These are phyloP conservation scores for Aspergillus incahuasiensis DNA, from an alignment of 495 filamentous ascomycete species.

Conservation along the genomic window DNA sequence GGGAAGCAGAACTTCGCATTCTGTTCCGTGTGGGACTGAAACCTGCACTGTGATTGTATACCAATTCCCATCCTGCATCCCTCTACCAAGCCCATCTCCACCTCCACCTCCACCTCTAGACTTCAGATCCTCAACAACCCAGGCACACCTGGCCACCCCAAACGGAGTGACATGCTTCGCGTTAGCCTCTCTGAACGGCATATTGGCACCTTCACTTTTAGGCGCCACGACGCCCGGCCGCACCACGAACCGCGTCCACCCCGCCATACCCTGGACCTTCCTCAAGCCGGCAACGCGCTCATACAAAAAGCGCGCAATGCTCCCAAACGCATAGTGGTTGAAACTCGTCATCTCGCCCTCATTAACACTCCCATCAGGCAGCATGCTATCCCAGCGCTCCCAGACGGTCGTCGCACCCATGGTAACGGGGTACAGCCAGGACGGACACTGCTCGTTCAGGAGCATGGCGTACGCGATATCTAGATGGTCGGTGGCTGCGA, in stretches of 20 bases:
- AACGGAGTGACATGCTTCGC: too few relatives aligned
- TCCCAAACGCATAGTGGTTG: slow-evolving; percentile 48
- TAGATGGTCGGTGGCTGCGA: slow-evolving; percentile 10
- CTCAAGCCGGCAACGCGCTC: slow-evolving; percentile 23
- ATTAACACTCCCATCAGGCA: slow-evolving; percentile 46
- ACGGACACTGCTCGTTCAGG: slow-evolving; percentile 36
- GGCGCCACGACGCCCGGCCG: too few relatives aligned
- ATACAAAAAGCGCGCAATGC: slow-evolving; percentile 22
- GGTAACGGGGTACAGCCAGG: slow-evolving; percentile 49
- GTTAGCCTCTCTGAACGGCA: too few relatives aligned
- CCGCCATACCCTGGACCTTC: slow-evolving; percentile 17
- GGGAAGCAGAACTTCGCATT: too few relatives aligned
- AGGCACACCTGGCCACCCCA: too few relatives aligned
- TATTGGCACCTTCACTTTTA: too few relatives aligned
- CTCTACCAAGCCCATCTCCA: too few relatives aligned
- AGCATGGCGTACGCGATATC: slow-evolving; percentile 36
- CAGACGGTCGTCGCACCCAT: slow-evolving; percentile 52
- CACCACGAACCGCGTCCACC: slow-evolving; percentile 19
- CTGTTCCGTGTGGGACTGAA: too few relatives aligned
- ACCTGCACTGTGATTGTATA: too few relatives aligned
- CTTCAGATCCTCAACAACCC: too few relatives aligned
- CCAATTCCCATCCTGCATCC: too few relatives aligned
- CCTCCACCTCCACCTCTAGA: too few relatives aligned
- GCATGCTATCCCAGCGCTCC: slow-evolving; percentile 55
- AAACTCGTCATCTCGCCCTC: slow-evolving; percentile 52